Conservation (phyloP, 495 filamentous ascomycete species). For the Lepidopterella palustris region DNA sequence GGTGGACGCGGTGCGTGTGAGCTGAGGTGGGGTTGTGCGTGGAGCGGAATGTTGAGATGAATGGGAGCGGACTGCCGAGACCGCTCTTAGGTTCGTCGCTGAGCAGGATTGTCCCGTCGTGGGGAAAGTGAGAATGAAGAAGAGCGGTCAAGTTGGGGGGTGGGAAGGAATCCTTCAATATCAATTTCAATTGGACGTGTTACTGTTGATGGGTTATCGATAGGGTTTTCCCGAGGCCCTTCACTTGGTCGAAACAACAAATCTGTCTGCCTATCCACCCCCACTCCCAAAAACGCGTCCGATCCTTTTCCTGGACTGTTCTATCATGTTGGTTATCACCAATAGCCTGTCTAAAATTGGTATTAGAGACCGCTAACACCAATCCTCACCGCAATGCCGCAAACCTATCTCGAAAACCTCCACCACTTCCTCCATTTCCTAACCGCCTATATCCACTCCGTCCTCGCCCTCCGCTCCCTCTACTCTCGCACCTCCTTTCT, state of each 20-base stretch:
- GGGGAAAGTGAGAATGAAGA: neutral
- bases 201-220: neutral
- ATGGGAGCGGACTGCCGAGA: neutral
- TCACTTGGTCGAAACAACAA: neutral
- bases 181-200: neutral
- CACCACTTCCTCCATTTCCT: slow-evolving; percentile 69
- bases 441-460: slow-evolving; percentile 82
- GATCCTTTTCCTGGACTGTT: too few relatives aligned
- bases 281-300: too few relatives aligned
- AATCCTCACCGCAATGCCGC: slow-evolving; percentile 24
- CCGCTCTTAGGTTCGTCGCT: neutral
- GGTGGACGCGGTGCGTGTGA: neutral
- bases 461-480: slow-evolving; percentile 78
- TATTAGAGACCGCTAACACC: neutral
- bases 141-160: neutral
- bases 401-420: slow-evolving; percentile 46
- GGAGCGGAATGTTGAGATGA: neutral
- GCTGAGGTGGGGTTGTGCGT: neutral
- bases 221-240: neutral
- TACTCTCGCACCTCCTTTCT: slow-evolving; percentile 80
- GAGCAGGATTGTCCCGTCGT: neutral
- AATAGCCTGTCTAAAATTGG: too few relatives aligned
- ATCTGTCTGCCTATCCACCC: neutral
- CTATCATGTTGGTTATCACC: too few relatives aligned
- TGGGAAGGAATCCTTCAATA: neutral